Percentiles rank a stretch among this genome's conserved stretches.
These are phyloP conservation scores for Lepiota brunneoincarnata DNA, from an alignment of 768 basidiomycete genomes.

Conservation along the genomic window DNA sequence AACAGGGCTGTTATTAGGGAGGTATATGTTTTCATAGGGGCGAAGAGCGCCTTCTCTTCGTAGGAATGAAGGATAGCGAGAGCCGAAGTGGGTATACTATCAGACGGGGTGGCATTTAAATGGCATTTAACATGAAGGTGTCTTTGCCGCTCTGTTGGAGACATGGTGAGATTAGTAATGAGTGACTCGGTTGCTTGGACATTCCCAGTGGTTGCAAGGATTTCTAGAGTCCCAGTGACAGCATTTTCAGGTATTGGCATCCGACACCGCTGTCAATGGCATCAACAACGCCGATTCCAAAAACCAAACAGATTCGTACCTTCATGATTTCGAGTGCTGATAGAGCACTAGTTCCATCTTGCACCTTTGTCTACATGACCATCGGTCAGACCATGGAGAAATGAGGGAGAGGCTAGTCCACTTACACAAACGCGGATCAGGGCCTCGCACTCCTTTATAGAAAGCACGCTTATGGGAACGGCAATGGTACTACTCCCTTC, in stretches of 20 bases:
- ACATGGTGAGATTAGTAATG: neutral
- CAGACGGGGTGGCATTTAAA: conserved; percentile 44
- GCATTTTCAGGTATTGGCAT: conserved; percentile 38
- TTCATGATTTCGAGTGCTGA: conserved; percentile 53
- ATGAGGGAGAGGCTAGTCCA: conserved; percentile 6
- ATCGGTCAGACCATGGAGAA: conserved; percentile 2
- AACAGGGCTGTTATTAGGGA: conserved; percentile 60
- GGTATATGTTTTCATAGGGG: conserved; percentile 76
- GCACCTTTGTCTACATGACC: conserved; percentile 38
- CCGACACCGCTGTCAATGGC: conserved; percentile 36
- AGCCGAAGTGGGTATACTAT: conserved; percentile 57
- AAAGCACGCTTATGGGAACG: conserved; percentile 45
- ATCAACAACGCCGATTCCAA: neutral
- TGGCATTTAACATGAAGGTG: conserved; percentile 74
- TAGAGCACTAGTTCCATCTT: conserved; percentile 50
- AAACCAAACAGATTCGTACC: conserved; percentile 24
- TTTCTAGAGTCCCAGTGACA: conserved; percentile 44
- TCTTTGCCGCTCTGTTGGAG: conserved; percentile 48
- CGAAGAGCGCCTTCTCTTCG: conserved; percentile 58
- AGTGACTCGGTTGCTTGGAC: conserved; percentile 42
- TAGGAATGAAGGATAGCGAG: conserved; percentile 69
- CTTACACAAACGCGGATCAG: conserved; percentile 52
- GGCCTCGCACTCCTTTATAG: conserved; percentile 51
- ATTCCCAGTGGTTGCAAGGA: conserved; percentile 48
- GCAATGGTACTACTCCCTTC: conserved; percentile 3